Evolutionary conservation across 208 protist species (phyloP), one percentile per base, ranked within the genome.

Genomic region (Trypanosoma boissoni): DNA sequence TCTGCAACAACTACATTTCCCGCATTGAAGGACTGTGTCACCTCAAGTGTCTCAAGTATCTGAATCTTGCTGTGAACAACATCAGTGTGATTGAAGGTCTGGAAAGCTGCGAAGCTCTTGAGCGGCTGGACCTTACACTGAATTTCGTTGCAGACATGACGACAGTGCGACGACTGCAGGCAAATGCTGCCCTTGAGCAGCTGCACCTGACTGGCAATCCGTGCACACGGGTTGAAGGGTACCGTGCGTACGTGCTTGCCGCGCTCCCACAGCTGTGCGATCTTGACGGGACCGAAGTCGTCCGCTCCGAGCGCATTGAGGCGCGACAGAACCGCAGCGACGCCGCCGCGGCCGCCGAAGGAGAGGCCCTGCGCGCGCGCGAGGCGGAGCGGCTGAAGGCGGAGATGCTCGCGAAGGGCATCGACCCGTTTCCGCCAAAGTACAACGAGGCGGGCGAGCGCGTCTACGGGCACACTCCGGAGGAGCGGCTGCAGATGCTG

Each of bases 51-150:
- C 86, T 99, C n/a, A 91, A 88, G 70, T 99, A 99, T 61, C 69
- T 99, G 12, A 99, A 99, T 68, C 64, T 99, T 1, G 97, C 97
- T 5, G 80, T 99, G 36, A 99, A 99, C 76, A 98, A 96, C 71
- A 94, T 99, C 53, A 86, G 54, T 0, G 58, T 64, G 20, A 95
- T 99, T 45, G 95, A 99, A 44, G 83, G 87, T 7, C 75, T 99
- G 1, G 85, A 97, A 32, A 76, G 83, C 5, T 98, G 94, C 61
- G 97, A 99, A 74, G 62, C 75, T 10, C 82, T 99, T 14, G 84
- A 88, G 56, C 96, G 97, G 60, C 82, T 99, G 2, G 97, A 99
- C 56, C 74, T 99, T 31, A 99, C 97, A n/a, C 58, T 91, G 24
- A 99, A 99, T 76, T 98, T 98, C 58, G 80, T 99, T 20, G 80